Conservation (phyloP, 2,329 filamentous ascomycete genomes). For the Colletotrichum gigasporum region DNA sequence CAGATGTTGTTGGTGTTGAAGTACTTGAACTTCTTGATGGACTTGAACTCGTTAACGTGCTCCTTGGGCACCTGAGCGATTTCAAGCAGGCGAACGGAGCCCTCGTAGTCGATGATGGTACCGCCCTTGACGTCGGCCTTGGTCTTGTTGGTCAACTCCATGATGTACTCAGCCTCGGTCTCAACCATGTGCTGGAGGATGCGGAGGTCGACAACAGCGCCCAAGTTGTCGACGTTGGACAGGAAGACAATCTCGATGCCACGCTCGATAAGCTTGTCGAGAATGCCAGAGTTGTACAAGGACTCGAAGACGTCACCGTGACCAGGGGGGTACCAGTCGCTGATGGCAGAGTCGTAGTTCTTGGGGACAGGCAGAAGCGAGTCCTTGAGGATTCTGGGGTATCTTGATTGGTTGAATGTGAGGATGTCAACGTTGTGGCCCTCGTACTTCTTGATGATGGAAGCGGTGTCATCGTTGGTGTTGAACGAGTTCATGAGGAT, state of each 20-base stretch:
- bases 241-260: conserved; percentile 98
- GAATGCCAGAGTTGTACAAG: conserved; percentile 97
- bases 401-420: conserved; percentile 98
- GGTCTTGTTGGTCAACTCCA: conserved; percentile 99
- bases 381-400: conserved; percentile 98
- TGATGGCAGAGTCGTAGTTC: conserved; percentile 84
- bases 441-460: conserved; percentile 99
- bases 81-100: conserved; percentile 94
- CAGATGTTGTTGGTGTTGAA: conserved; percentile 99
- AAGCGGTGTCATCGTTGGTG: conserved; percentile 96
- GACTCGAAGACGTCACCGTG: conserved; percentile 99
- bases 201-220: conserved; percentile 95
- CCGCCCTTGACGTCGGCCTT: conserved; percentile 99
- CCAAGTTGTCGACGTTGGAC: conserved; percentile 98
- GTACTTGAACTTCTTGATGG: conserved; percentile 99
- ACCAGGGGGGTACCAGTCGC: conserved; percentile 98
- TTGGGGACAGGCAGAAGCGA: conserved; percentile 96
- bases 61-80: conserved; percentile 99
- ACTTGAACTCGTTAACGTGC: conserved; percentile 99
- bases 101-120: conserved; percentile 99
- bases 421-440: conserved; percentile 99
- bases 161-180: conserved; percentile 97
- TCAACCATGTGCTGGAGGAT: conserved; percentile 99
- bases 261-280: conserved; percentile 94
- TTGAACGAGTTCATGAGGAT: conserved; percentile 99